A percentile compares a stretch with the other conserved stretches of the same genome.
phyloP scores from a whole-genome alignment of 2,329 filamentous ascomycete genomes.

The Chaetomium olivaceum region DNA sequence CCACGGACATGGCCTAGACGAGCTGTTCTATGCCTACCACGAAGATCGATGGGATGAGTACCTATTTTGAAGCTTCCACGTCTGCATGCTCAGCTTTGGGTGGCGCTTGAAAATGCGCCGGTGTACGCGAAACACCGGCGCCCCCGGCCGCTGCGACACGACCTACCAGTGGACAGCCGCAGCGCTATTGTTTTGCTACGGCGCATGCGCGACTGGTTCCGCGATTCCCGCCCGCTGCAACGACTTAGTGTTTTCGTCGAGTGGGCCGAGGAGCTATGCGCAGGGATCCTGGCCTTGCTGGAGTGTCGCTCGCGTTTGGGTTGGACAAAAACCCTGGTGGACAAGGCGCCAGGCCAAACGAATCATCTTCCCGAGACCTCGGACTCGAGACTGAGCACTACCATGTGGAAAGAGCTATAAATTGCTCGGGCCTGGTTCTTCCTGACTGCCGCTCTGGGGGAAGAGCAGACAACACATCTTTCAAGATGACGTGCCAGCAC shows the following conservation, averaged over 20 bases:
- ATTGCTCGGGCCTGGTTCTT: background rate
- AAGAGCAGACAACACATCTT: background rate
- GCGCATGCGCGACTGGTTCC: background rate
- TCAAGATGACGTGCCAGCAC: background rate
- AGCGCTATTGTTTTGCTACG: background rate
- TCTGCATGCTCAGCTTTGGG: no score
- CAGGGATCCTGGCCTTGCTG: background rate
- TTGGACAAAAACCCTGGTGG: no score
- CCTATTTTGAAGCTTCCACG: conserved; percentile 28
- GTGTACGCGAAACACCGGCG: background rate
- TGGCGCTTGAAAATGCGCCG: background rate
- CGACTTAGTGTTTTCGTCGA: no score
- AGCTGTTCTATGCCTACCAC: conserved; percentile 35
- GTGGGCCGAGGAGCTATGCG: no score
- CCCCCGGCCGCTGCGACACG: background rate
- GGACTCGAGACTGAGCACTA: background rate
- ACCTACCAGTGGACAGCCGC: background rate
- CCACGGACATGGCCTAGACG: conserved; percentile 34
- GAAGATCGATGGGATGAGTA: conserved; percentile 37
- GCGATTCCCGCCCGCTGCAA: no score
- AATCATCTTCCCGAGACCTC: background rate
- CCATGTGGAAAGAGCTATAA: background rate
- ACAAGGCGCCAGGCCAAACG: background rate
- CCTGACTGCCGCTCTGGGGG: background rate
- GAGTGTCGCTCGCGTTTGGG: no score